These are phyloP conservation scores for Teratosphaeria pseudoeucalypti DNA, from an alignment of 2,329 filamentous ascomycete species.

Conservation along the genomic window DNA sequence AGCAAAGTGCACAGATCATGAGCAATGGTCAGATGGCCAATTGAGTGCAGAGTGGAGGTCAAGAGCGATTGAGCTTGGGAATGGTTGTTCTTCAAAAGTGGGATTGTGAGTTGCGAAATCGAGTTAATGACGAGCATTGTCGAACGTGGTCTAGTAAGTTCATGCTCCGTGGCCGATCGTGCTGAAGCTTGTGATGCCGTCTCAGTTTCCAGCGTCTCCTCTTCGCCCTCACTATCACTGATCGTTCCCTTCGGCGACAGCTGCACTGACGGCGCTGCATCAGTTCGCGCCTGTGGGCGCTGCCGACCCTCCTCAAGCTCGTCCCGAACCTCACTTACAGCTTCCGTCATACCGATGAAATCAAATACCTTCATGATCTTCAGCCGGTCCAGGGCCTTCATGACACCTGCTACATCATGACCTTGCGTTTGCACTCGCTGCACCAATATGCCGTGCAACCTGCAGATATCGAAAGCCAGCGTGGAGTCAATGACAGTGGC, in stretches of 20 bases:
- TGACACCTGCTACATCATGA: slow-evolving; percentile 20
- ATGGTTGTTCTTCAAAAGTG: slow-evolving; percentile 20
- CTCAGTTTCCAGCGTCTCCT: slow-evolving; percentile 29
- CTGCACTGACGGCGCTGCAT: background rate
- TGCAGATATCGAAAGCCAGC: slow-evolving; percentile 35
- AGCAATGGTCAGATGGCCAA: slow-evolving; percentile 29
- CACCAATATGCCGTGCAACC: slow-evolving; percentile 21
- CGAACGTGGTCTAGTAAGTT: background rate
- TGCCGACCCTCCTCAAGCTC: slow-evolving; percentile 12
- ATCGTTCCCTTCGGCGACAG: slow-evolving; percentile 20
- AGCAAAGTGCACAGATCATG: slow-evolving; percentile 33
- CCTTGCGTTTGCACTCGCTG: slow-evolving; percentile 4
- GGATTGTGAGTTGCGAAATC: slow-evolving; percentile 16
- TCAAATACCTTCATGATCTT: slow-evolving; percentile 43
- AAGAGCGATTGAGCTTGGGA: slow-evolving; percentile 31
- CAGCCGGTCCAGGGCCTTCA: slow-evolving; percentile 32
- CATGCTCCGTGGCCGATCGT: background rate
- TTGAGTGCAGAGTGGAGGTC: slow-evolving; percentile 31
- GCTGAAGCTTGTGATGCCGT: background rate
- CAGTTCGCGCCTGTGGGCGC: background rate
- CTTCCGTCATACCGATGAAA: slow-evolving; percentile 37
- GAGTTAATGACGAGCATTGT: slow-evolving; percentile 19
- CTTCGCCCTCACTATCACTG: slow-evolving; percentile 25
- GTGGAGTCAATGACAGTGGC: slow-evolving; percentile 38
- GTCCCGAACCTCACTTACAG: slow-evolving; percentile 34